These are phyloP conservation scores for Harringtonia aguacate DNA, from an alignment of 2,329 filamentous ascomycete genomes.

Conservation along the genomic window DNA sequence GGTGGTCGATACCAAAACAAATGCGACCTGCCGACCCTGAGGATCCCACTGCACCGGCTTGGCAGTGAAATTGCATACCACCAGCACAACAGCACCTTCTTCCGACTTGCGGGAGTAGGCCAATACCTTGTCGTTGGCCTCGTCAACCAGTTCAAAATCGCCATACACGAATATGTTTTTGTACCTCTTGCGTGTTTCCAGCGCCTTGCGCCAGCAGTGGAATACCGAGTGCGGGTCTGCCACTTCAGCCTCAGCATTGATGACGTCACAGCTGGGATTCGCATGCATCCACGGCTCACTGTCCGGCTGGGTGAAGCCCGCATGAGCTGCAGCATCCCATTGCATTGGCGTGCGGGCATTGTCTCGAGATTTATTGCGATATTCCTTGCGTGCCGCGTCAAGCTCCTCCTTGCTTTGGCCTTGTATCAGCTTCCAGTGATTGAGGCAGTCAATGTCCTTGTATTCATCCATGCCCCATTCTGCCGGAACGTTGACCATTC, in stretches of 20 bases:
- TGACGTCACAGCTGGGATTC: background rate
- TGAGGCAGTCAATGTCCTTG: conserved; percentile 25
- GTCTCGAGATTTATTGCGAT: conserved; percentile 4
- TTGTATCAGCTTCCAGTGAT: background rate
- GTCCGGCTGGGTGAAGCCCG: background rate
- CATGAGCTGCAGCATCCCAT: conserved; percentile 1
- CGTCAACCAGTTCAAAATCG: conserved; percentile 2
- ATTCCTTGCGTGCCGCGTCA: background rate
- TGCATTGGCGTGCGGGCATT: conserved; percentile 7
- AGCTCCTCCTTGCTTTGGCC: background rate
- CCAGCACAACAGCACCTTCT: background rate
- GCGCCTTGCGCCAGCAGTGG: conserved; percentile 1
- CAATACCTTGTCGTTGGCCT: background rate
- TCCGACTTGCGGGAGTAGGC: conserved; percentile 1
- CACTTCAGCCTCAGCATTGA: conserved; percentile 3
- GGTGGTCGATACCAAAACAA: background rate
- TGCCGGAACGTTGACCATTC: conserved; percentile 39
- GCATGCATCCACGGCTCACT: conserved; percentile 3
- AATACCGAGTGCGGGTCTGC: conserved; percentile 1
- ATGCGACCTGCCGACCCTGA: background rate
- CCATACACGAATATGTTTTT: conserved; percentile 5
- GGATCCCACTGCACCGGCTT: background rate
- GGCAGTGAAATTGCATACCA: conserved; percentile 2
- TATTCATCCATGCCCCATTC: conserved; percentile 36
- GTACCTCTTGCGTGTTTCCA: conserved; percentile 2